A percentile compares a stretch with the other conserved stretches of the same genome.
Evolutionary conservation across 2,329 filamentous ascomycete species (phyloP).

Genomic region (Neonectria ditissima): DNA sequence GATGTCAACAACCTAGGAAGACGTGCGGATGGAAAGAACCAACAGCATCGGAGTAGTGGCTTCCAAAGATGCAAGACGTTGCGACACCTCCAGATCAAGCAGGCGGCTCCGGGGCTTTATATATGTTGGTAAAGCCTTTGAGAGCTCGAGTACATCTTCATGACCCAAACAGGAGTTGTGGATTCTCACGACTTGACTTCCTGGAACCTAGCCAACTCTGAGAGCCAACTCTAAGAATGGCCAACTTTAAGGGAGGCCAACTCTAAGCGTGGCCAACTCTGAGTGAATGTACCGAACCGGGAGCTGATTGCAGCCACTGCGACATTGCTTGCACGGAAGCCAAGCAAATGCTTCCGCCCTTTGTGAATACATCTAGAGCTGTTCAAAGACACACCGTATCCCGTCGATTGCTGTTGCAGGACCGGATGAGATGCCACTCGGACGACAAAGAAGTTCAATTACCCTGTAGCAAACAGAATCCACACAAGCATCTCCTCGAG

Average conservation of each 20-base stretch:
- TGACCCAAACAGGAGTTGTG: background rate
- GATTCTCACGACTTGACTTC: background rate
- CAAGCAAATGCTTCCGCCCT: background rate
- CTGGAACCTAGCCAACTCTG: background rate
- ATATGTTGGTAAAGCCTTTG: background rate
- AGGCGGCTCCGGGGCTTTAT: background rate
- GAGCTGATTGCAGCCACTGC: background rate
- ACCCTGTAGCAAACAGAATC: background rate
- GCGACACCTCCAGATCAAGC: background rate
- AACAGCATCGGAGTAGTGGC: background rate
- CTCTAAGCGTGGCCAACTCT: background rate
- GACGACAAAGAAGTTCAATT: background rate
- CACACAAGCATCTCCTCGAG: background rate
- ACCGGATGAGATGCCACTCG: no score
- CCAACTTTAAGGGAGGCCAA: no score
- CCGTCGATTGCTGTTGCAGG: background rate
- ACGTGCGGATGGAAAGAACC: background rate
- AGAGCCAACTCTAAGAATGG: no score
- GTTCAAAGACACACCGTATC: background rate
- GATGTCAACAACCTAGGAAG: background rate
- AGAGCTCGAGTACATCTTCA: background rate
- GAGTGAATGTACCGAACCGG: background rate
- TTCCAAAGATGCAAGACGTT: background rate
- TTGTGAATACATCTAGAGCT: background rate
- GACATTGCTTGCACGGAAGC: background rate